Percentiles rank a stretch among this genome's conserved stretches.
phyloP scores from a whole-genome alignment of 805 yeast species.

The Torulaspora maleeae region DNA sequence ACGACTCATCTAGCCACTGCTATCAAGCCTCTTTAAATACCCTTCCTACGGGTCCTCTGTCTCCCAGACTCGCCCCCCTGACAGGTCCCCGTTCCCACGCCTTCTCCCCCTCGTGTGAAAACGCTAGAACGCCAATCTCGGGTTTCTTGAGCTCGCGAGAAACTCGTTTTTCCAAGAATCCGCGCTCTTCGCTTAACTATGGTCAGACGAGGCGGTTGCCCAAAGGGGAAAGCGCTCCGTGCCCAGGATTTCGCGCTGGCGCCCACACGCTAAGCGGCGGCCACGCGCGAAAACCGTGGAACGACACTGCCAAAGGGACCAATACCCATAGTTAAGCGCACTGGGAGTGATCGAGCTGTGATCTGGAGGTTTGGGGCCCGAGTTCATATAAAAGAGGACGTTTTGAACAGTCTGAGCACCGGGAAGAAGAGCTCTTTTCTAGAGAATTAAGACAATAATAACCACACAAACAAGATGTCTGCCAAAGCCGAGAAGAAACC shows the following conservation, averaged over 20 bases:
- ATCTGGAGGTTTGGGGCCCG: not conserved
- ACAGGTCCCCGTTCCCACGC: not conserved
- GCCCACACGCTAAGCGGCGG: not conserved
- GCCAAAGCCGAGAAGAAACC: conserved; percentile 35
- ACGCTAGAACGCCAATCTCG: conserved; percentile 26
- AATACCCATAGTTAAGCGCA: conserved; percentile 2
- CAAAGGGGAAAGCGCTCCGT: conserved; percentile 21
- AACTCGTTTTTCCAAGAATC: conserved; percentile 18
- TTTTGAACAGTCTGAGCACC: not conserved
- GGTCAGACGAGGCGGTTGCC: conserved; percentile 24
- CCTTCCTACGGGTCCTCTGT: not conserved
- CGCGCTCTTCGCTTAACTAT: conserved; percentile 20
- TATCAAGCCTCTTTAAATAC: not conserved
- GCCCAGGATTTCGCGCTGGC: conserved; percentile 11
- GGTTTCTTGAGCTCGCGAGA: conserved; percentile 22
- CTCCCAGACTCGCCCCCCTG: not conserved
- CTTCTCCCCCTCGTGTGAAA: conserved; percentile 23
- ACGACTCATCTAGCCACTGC: not conserved
- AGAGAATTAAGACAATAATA: not conserved
- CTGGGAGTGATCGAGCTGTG: not conserved
- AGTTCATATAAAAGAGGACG: conserved; percentile 10
- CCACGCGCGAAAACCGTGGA: conserved; percentile 9
- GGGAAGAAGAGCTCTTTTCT: not conserved
- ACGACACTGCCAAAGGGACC: not conserved
- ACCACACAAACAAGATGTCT: conserved; percentile 11